Conservation (phyloP, 2,329 filamentous ascomycete genomes). For the Pseudogymnoascus sp. region DNA sequence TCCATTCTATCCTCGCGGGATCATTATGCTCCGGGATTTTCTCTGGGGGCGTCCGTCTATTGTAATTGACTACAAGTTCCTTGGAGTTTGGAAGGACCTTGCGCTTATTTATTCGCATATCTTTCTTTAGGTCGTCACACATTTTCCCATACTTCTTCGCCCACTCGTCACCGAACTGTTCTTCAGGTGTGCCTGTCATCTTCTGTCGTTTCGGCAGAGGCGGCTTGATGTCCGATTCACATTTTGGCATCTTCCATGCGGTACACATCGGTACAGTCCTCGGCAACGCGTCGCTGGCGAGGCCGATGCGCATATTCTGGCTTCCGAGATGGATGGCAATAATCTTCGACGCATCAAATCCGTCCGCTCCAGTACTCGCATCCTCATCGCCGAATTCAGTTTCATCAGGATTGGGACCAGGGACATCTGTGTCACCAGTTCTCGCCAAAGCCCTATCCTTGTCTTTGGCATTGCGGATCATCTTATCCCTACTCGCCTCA, state of each 20-base stretch:
- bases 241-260: constrained; percentile 68
- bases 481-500: constrained; percentile 75
- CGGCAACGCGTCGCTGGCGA: constrained; percentile 91
- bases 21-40: constrained; percentile 93
- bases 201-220: constrained; percentile 68
- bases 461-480: constrained; percentile 81
- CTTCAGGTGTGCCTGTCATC: constrained; percentile 52
- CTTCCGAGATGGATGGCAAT: constrained; percentile 94
- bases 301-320: constrained; percentile 87
- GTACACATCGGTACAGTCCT: constrained; percentile 93
- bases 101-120: constrained; percentile 89
- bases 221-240: constrained; percentile 76
- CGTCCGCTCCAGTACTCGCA: constrained; percentile 49
- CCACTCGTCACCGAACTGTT: constrained; percentile 81
- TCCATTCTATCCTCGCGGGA: constrained; percentile 90
- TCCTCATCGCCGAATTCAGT: constrained; percentile 43
- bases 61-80: constrained; percentile 91
- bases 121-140: constrained; percentile 77
- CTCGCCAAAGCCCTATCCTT: constrained; percentile 78
- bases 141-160: constrained; percentile 69
- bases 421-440: constrained; percentile 59
- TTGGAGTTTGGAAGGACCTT: constrained; percentile 96
- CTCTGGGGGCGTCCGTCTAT: constrained; percentile 74
- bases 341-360: constrained; percentile 74
- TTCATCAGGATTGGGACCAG: constrained; percentile 49